Percentiles rank a stretch among this genome's conserved stretches.
phyloP scores from a whole-genome alignment of 2,329 filamentous ascomycete genomes.

The Harringtonia lauricola region DNA sequence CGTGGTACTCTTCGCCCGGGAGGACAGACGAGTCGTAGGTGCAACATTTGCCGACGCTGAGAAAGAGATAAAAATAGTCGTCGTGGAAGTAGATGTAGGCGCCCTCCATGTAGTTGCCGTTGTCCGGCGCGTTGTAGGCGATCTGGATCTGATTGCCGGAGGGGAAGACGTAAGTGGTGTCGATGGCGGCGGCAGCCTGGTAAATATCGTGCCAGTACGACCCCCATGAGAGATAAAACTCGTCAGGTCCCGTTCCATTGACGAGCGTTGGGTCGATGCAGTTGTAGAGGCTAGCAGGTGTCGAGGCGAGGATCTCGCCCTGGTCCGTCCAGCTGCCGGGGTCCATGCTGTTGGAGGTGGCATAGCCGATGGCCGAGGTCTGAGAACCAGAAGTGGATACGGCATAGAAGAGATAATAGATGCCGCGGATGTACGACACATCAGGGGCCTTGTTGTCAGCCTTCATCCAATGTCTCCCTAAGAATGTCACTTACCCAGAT shows the following conservation, averaged over 20 bases:
- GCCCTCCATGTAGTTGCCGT: slow-evolving; percentile 36
- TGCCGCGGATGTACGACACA: slow-evolving; percentile 38
- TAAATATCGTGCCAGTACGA: slow-evolving; percentile 59
- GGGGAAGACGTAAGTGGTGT: slow-evolving; percentile 10
- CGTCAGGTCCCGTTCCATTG: slow-evolving; percentile 27
- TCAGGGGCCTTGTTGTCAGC: slow-evolving; percentile 14
- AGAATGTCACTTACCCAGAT: slow-evolving; percentile 18
- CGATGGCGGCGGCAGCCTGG: slow-evolving; percentile 36
- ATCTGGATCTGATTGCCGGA: slow-evolving; percentile 3
- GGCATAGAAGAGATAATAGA: slow-evolving; percentile 31
- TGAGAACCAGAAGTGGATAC: slow-evolving; percentile 51
- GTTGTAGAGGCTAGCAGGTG: slow-evolving; percentile 30
- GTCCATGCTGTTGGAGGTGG: slow-evolving; percentile 27
- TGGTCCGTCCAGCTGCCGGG: slow-evolving; percentile 48
- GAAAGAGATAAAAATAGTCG: slow-evolving; percentile 55
- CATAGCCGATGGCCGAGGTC: slow-evolving; percentile 24
- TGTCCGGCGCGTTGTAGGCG: slow-evolving; percentile 5
- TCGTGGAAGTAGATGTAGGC: slow-evolving; percentile 42
- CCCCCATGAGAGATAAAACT: slow-evolving; percentile 23
- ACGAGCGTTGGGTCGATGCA: slow-evolving; percentile 50
- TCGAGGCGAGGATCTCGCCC: slow-evolving; percentile 42
- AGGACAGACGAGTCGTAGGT: slow-evolving; percentile 1
- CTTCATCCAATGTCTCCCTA: no score
- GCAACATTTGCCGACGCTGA: slow-evolving; percentile 36
- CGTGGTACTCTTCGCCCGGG: slow-evolving; percentile 43